phyloP scores from a whole-genome alignment of 2,329 filamentous ascomycete genomes.

The Hymenoscyphus albidus region DNA sequence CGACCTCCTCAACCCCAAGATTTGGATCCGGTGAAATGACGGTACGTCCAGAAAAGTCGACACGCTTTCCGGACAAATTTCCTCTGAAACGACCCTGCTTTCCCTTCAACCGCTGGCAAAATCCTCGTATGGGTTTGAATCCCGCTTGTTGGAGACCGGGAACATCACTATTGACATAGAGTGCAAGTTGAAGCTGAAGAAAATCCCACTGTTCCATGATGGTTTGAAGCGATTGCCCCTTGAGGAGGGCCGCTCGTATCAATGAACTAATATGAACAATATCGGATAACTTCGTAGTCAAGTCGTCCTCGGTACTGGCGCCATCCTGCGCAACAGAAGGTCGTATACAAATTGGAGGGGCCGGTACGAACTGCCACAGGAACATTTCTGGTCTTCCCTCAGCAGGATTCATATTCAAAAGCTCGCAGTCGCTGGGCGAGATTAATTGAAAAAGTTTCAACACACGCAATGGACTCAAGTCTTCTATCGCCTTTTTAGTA shows the following conservation, averaged over 20 bases:
- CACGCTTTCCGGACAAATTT: constrained; percentile 95
- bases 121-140: constrained; percentile 84
- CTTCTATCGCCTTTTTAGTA: constrained; percentile 86
- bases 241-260: constrained; percentile 76
- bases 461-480: constrained; percentile 84
- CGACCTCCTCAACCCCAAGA: constrained; percentile 86
- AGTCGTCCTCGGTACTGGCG: constrained; percentile 91
- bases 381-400: constrained; percentile 95
- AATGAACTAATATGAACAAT: constrained; percentile 90
- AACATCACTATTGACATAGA: constrained; percentile 97
- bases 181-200: constrained; percentile 87
- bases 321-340: constrained; percentile 92
- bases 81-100: constrained; percentile 97
- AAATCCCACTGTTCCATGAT: constrained; percentile 99
- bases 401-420: constrained; percentile 80
- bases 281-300: constrained; percentile 94
- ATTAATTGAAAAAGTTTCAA: constrained; percentile 91
- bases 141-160: constrained; percentile 87
- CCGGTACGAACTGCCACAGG: constrained; percentile 93
- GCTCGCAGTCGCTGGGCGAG: constrained; percentile 78
- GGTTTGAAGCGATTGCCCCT: constrained; percentile 79
- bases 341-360: constrained; percentile 88
- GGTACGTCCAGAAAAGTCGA: constrained; percentile 95
- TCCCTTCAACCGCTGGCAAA: constrained; percentile 92
- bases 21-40: constrained; percentile 98